Evolutionary conservation across 2,329 filamentous ascomycete genomes (phyloP).

Genomic region (Nannizziopsis arthrosporioides): DNA sequence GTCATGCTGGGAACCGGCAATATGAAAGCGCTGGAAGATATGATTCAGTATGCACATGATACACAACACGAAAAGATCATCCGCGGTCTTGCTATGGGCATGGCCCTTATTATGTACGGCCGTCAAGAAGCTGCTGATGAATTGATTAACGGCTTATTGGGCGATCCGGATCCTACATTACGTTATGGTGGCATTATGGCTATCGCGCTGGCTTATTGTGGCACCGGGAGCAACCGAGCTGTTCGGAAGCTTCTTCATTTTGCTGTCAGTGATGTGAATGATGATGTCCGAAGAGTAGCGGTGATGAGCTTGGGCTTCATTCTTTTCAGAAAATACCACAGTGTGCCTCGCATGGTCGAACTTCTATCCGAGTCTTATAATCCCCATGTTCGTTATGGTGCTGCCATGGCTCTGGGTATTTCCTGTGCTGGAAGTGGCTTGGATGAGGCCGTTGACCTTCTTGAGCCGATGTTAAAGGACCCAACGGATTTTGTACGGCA

Average conservation of each 20-base stretch:
- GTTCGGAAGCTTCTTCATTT: conserved; percentile 91
- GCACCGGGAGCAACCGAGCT: conserved; percentile 95
- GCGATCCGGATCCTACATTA: conserved; percentile 84
- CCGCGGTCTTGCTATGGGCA: conserved; percentile 84
- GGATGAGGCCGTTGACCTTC: conserved; percentile 87
- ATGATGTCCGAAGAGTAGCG: conserved; percentile 88
- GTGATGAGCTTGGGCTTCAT: conserved; percentile 98
- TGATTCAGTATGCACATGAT: conserved; percentile 96
- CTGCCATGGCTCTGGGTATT: conserved; percentile 95
- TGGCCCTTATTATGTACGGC: conserved; percentile 97
- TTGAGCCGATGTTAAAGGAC: conserved; percentile 99
- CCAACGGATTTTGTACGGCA: conserved; percentile 97
- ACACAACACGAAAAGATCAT: conserved; percentile 99
- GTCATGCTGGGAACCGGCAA: conserved; percentile 99
- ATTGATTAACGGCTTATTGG: conserved; percentile 82
- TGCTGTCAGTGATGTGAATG: conserved; percentile 94
- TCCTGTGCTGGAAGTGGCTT: conserved; percentile 93
- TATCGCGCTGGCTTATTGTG: conserved; percentile 94
- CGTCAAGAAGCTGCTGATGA: conserved; percentile 91
- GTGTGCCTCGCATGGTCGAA: conserved; percentile 97
- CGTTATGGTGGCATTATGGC: conserved; percentile 98
- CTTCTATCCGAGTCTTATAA: conserved; percentile 97
- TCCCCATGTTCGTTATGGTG: conserved; percentile 93
- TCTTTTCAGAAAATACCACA: conserved; percentile 92
- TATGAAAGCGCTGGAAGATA: conserved; percentile 80